A percentile compares a stretch with the other conserved stretches of the same genome.
Conservation (phyloP, 1,139 yeast species). For the Yamadazyma trypodendri region DNA sequence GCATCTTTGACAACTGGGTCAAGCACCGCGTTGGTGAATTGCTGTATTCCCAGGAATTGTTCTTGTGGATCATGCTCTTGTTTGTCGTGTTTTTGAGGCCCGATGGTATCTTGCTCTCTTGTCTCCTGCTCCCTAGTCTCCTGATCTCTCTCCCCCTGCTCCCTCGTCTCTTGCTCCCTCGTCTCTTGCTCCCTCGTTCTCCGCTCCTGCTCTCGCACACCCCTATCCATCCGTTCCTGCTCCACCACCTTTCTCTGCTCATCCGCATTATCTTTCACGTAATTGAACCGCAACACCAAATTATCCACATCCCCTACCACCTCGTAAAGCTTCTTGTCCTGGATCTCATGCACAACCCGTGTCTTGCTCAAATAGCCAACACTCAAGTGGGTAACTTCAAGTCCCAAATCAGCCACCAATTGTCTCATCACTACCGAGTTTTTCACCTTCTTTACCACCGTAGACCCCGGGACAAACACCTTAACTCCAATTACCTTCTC, state of each 20-base stretch:
- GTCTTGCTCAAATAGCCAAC: slow-evolving; percentile 10
- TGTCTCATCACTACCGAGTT: slow-evolving; percentile 8
- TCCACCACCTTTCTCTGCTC: slow-evolving; percentile 15
- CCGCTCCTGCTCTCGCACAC: slow-evolving; percentile 3
- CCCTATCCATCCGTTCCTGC: slow-evolving; percentile 7
- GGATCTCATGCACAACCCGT: slow-evolving; percentile 4
- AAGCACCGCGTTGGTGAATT: not conserved
- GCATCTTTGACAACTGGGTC: slow-evolving; percentile 1
- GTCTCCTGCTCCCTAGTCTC: slow-evolving; percentile 1
- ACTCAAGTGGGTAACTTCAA: slow-evolving; percentile 6
- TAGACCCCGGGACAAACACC: slow-evolving; percentile 10
- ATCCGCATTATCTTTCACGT: slow-evolving; percentile 11
- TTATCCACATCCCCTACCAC: slow-evolving; percentile 13
- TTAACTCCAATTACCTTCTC: slow-evolving; percentile 10
- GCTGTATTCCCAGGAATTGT: too few species aligned
- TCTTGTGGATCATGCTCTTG: too few species aligned
- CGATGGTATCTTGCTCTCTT: not conserved
- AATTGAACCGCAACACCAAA: slow-evolving; percentile 14
- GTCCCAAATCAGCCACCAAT: slow-evolving; percentile 4
- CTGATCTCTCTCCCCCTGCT: not conserved
- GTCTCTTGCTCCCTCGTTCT: slow-evolving; percentile 7
- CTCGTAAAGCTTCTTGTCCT: slow-evolving; percentile 5
- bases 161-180: slow-evolving; percentile 5
- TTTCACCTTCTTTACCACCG: slow-evolving; percentile 9
- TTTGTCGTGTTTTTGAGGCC: too few species aligned